Evolutionary conservation across 75 land plant species (phyloP), one percentile per base, ranked within the genome.

Genomic region (Cunninghamia lanceolata): DNA sequence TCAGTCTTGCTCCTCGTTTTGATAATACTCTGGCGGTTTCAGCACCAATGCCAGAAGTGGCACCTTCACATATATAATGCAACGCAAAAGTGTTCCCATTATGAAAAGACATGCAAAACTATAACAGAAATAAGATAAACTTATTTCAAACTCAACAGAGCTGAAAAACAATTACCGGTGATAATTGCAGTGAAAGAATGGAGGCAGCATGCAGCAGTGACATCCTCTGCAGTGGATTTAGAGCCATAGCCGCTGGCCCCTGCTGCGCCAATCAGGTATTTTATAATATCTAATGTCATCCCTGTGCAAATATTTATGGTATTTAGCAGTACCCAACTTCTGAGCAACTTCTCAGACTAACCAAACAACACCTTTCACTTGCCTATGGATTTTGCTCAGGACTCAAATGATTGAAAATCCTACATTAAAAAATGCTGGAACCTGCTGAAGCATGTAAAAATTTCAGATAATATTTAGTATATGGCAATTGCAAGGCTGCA

Each of bases 171-270:
- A 54, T 86, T 74, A 95, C 98, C 99, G 25, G 99, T 96, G 86
- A 96, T 89, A 75, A 96, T 93, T 47, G 91, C 95, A 42, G 95
- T 94, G 85, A 93, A 13, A 81, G 91, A 85, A n/a, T 88, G 73
- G 59, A 94, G 92, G 56, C 45, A 36, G 52, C 78, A 82, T 46
- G 68, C 82, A 1, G 88, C 93, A 21, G 95, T 95, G 82, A 96
- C 97, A 74, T 95, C 87, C 63, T 93, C 95, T 39, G 97, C 99
- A 32, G 99, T 96, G 68, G 99, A 93, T 75, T 92, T 94, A 66
- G 97, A 94, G 84, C 98, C 96, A 88, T 85, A 96, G 25, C 98
- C 96, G 83, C 92, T 91, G 35, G 93, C 59, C n/a, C 97, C 98
- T 75, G 88, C 54, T 13, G 88, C 53, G 21, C 98, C 98, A 86